Base-by-base conservation (phyloP, 257 asterid genomes). In the Cruciata laevipes region DNA sequence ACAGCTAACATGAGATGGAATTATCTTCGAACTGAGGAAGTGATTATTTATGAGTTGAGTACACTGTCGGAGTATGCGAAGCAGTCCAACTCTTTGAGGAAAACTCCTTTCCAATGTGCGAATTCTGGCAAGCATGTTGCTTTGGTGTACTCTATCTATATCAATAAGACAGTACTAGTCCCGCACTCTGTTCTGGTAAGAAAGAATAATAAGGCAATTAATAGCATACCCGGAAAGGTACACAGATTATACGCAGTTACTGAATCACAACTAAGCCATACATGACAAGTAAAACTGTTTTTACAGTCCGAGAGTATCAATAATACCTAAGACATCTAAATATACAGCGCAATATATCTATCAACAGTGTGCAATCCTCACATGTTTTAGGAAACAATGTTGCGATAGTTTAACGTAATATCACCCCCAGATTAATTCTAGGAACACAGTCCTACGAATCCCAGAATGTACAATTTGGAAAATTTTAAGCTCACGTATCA, bases 71-170 rank as follows among this genome's bases (percentile, higher is more conserved):
- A 10, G 24, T 24, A 10, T 57, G 62, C 35, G 31, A 57, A 18
- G 38, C 5, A 59, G 38, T 25, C 33, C 4, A 13, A 25, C 20
- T 59, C 33, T 59, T 1, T 7, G 21, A 21, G 63, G 37, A 13
- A 59, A 59, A 59, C 33, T 59, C 6, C 63, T 59, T 27, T 21
- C 38, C 38, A 59, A 59, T 14, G 63, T 1, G 27, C 38, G 63
- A 38, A 59, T 59, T 59, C 37, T 59, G 63, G 63, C 9, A 27
- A 59, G 40, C 63, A 59, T 59, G 21, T 59, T 32, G n/a, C 14
- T n/a, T 21, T 53, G 30, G 60, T 53, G 60, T 53, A 21, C 55
- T 47, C 20, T 3, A 21, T n/a, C 21, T 11, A 10, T 47, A 10
- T 47, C 53, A 10, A 47, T 10, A 47, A 47, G 53, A 16, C 0